These are phyloP conservation scores for Metarhizium anisopliae DNA, from an alignment of 2,329 filamentous ascomycete genomes.

Conservation along the genomic window DNA sequence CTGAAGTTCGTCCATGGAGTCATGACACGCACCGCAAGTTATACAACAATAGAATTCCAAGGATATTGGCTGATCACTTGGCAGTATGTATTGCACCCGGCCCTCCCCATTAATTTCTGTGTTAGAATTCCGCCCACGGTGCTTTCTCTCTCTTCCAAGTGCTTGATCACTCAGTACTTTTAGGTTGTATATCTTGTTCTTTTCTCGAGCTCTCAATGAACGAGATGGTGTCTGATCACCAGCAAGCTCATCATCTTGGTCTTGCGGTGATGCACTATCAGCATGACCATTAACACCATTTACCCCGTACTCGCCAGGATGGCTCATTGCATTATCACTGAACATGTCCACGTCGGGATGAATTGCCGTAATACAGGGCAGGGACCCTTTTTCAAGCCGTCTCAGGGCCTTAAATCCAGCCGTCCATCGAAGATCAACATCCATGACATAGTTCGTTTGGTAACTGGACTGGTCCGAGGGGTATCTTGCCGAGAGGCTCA, in stretches of 20 bases:
- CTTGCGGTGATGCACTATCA: conserved; percentile 22
- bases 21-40: conserved; percentile 38
- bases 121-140: conserved; percentile 19
- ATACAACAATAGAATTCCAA: conserved; percentile 43
- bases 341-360: conserved; percentile 23
- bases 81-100: conserved; percentile 36
- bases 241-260: conserved; percentile 35
- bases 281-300: conserved; percentile 12
- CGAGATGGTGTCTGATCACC: conserved; percentile 43
- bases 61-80: conserved; percentile 32
- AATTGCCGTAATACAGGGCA: conserved; percentile 33
- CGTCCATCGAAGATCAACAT: conserved; percentile 39
- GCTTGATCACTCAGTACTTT: conserved; percentile 50
- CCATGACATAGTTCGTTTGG: conserved; percentile 37
- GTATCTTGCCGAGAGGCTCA: conserved; percentile 19
- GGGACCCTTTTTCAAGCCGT: conserved; percentile 30
- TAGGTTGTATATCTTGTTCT: conserved; percentile 48
- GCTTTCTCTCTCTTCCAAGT: conserved; percentile 41
- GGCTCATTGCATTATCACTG: conserved; percentile 14
- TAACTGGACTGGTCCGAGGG: conserved; percentile 13
- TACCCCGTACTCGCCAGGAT: conserved; percentile 11
- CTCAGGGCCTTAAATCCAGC: conserved; percentile 27
- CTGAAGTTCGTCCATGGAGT: conserved; percentile 38
- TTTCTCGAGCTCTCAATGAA: conserved; percentile 37
- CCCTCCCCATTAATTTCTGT: conserved; percentile 23